Conservation (phyloP, 2,329 filamentous ascomycete genomes). For the Chalara sp. region DNA sequence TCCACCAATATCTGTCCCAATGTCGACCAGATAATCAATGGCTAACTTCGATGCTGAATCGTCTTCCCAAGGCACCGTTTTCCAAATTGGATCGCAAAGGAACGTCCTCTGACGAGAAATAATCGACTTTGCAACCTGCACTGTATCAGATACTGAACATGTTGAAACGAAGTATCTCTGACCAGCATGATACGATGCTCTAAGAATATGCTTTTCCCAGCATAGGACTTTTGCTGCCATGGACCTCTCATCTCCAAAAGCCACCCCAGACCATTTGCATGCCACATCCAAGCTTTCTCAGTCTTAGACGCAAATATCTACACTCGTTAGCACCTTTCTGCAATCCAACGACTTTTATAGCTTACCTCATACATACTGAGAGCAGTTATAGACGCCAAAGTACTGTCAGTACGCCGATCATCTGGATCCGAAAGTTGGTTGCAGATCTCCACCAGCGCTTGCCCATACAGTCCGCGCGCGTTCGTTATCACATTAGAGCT, state of each 20-base stretch:
- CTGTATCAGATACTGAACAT: constrained; percentile 3
- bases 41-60: constrained; percentile 7
- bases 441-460: constrained; percentile 2
- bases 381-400: constrained; percentile 6
- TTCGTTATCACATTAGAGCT: constrained; percentile 1
- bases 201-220: constrained; percentile 7
- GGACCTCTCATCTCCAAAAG: constrained; percentile 9
- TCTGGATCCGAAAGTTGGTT: background rate
- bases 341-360: background rate
- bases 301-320: constrained; percentile 1
- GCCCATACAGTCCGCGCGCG: constrained; percentile 1
- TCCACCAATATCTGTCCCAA: constrained; percentile 4
- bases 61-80: constrained; percentile 14
- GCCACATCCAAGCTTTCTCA: constrained; percentile 4
- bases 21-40: constrained; percentile 11
- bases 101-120: constrained; percentile 8
- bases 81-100: constrained; percentile 8
- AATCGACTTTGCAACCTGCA: constrained; percentile 9
- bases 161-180: background rate
- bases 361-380: constrained; percentile 10
- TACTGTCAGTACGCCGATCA: constrained; percentile 2
- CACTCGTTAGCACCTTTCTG: background rate
- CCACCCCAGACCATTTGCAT: constrained; percentile 7
- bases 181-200: constrained; percentile 9
- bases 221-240: constrained; percentile 5